Percentiles rank a stretch among this genome's conserved stretches.
These are phyloP conservation scores for Fusarium papillatum DNA, from an alignment of 2,329 filamentous ascomycete species.

Conservation along the genomic window DNA sequence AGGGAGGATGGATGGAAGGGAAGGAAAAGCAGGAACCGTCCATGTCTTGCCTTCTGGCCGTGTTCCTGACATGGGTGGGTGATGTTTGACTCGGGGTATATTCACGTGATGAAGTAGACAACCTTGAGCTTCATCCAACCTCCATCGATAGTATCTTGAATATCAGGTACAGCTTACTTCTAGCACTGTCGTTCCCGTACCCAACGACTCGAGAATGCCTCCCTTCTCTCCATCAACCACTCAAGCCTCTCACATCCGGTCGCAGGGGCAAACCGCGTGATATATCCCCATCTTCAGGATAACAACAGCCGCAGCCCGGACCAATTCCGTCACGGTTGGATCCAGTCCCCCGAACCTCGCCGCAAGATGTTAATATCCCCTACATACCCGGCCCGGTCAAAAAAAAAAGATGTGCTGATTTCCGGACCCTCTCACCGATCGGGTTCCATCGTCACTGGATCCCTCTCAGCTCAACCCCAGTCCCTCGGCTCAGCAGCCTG, in stretches of 20 bases:
- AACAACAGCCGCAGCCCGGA: background rate
- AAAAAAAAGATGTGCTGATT: constrained; percentile 16
- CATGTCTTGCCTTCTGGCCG: constrained; percentile 10
- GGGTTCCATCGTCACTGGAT: constrained; percentile 24
- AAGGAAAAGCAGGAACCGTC: background rate
- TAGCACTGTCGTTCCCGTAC: background rate
- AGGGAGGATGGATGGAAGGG: background rate
- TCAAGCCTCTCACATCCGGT: background rate
- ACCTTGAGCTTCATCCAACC: background rate
- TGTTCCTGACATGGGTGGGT: constrained; percentile 17
- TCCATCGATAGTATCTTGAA: background rate
- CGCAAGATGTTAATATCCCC: constrained; percentile 5
- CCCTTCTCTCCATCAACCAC: background rate
- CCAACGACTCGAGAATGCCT: background rate
- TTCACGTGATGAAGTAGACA: constrained; percentile 23
- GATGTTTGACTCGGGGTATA: background rate
- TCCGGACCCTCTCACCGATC: constrained; percentile 7
- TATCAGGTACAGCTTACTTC: background rate
- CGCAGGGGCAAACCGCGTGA: constrained; percentile 25
- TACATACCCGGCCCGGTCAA: background rate
- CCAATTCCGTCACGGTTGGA: constrained; percentile 6
- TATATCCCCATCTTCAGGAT: background rate
- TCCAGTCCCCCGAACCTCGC: constrained; percentile 16
- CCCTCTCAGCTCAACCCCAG: constrained; percentile 6
- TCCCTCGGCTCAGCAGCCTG: background rate